These are phyloP conservation scores for Aureoboletus auriporus DNA, from an alignment of 768 basidiomycete species.

Conservation along the genomic window DNA sequence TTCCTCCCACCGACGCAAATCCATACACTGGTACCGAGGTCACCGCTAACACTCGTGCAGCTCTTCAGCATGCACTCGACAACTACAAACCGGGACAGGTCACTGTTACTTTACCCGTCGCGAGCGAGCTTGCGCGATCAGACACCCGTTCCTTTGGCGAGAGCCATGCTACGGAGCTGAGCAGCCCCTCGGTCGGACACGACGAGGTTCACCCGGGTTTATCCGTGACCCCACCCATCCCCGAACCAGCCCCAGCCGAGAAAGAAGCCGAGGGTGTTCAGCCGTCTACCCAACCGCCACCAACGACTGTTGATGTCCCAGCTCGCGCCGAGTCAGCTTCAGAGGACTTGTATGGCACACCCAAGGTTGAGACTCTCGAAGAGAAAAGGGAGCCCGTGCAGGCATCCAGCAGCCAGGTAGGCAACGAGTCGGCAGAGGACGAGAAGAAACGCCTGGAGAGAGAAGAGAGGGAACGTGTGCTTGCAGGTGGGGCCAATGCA, in stretches of 20 bases:
- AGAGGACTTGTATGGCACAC: conserved; percentile 29
- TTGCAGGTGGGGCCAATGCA: conserved; percentile 19
- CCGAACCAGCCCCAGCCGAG: conserved; percentile 10
- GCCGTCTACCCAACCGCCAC: conserved; percentile 5
- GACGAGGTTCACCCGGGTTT: conserved; percentile 31
- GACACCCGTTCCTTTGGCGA: conserved; percentile 83
- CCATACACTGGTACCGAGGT: conserved; percentile 61
- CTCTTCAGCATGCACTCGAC: conserved; percentile 76
- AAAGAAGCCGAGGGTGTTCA: conserved; percentile 6
- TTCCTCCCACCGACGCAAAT: conserved; percentile 54
- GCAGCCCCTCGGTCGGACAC: conserved; percentile 29
- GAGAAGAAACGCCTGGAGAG: conserved; percentile 64
- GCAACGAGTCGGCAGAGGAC: conserved; percentile 51
- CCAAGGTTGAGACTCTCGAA: conserved; percentile 48
- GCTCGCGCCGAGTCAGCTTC: conserved; percentile 39
- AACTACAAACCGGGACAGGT: conserved; percentile 69
- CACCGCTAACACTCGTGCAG: conserved; percentile 68
- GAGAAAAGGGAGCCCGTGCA: conserved; percentile 54
- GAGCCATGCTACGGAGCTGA: conserved; percentile 74
- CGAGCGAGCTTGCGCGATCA: conserved; percentile 57
- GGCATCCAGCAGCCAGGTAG: conserved; percentile 13
- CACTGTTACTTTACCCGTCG: conserved; percentile 43
- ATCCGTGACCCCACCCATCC: conserved; percentile 42
- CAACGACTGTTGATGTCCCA: conserved; percentile 43
- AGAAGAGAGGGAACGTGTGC: conserved; percentile 59